Percentiles rank a stretch among this genome's conserved stretches.
phyloP scores from a whole-genome alignment of 148 eudicot genomes.

The Persicaria maculosa region DNA sequence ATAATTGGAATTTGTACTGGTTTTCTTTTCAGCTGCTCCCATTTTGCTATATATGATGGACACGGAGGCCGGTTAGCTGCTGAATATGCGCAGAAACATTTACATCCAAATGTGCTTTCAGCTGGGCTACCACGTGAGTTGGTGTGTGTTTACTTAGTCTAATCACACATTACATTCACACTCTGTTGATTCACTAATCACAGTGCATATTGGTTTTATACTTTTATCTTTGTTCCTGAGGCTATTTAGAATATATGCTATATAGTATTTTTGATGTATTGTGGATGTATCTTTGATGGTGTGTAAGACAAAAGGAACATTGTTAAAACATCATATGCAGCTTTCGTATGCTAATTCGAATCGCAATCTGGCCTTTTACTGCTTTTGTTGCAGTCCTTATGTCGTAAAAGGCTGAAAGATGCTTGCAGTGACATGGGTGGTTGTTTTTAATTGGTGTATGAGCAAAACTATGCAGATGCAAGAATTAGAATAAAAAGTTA shows the following conservation, averaged over 20 bases:
- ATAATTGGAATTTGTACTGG: background rate
- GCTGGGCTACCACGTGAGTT: conserved; percentile 99
- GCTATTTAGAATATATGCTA: too few relatives aligned
- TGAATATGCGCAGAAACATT: conserved; percentile 68
- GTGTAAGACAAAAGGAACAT: too few relatives aligned
- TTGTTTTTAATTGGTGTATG: background rate
- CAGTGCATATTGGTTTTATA: background rate
- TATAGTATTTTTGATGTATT: too few relatives aligned
- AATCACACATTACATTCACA: conserved; percentile 15
- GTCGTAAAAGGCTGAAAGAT: background rate
- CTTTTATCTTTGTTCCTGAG: background rate
- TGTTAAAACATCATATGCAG: too few relatives aligned
- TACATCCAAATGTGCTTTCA: conserved; percentile 59
- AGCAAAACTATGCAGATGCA: background rate
- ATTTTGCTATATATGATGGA: conserved; percentile 83
- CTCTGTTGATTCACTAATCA: conserved; percentile 4
- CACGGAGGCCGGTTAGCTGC: conserved; percentile 88
- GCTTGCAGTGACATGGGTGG: background rate
- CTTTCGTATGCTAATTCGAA: background rate
- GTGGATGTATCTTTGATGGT: too few relatives aligned
- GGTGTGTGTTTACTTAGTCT: conserved; percentile 62
- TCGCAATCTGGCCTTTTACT: background rate
- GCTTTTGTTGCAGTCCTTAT: background rate
- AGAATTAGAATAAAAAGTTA: too few relatives aligned
- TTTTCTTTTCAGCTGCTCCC: conserved; percentile 50